Evolutionary conservation across 106 monocot species (phyloP).

Genomic region (Posidonia australis): DNA sequence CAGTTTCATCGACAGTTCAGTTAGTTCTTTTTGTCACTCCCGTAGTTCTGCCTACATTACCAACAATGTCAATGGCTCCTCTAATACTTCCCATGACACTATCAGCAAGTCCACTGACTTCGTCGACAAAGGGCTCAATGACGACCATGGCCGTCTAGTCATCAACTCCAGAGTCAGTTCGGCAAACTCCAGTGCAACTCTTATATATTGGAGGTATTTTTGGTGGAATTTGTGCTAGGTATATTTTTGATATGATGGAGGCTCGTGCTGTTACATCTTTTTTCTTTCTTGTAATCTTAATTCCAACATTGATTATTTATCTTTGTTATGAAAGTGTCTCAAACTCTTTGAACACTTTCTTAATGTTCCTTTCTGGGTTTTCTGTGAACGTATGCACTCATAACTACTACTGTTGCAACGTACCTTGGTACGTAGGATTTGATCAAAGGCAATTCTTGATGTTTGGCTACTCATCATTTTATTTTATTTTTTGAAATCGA

Average conservation of each 20-base stretch:
- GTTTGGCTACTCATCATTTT: constrained; percentile 89
- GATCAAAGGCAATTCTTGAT: constrained; percentile 56
- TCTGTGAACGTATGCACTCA: constrained; percentile 92
- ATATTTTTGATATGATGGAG: constrained; percentile 60
- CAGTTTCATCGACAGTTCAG: too few species aligned
- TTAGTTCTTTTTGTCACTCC: too few species aligned
- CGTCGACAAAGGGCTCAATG: too few species aligned
- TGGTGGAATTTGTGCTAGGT: constrained; percentile 82
- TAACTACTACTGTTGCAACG: constrained; percentile 83
- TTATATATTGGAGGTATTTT: constrained; percentile 82
- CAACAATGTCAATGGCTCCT: too few species aligned
- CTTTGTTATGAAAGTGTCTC: constrained; percentile 50
- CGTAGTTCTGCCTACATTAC: too few species aligned
- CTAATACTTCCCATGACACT: too few species aligned
- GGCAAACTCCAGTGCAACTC: too few species aligned
- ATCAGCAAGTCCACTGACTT: too few species aligned
- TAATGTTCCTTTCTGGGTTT: constrained; percentile 84
- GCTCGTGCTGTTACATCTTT: constrained; percentile 70
- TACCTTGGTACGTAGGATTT: constrained; percentile 73
- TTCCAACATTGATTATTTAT: constrained; percentile 59
- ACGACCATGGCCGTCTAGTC: too few species aligned
- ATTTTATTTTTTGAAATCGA: too few species aligned
- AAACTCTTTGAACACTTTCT: constrained; percentile 37
- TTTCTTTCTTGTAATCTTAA: constrained; percentile 58
- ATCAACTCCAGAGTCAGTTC: too few species aligned